Percentiles rank a stretch among this genome's conserved stretches.
Evolutionary conservation across 2,329 filamentous ascomycete species (phyloP).

Genomic region (Monosporascus ibericus): DNA sequence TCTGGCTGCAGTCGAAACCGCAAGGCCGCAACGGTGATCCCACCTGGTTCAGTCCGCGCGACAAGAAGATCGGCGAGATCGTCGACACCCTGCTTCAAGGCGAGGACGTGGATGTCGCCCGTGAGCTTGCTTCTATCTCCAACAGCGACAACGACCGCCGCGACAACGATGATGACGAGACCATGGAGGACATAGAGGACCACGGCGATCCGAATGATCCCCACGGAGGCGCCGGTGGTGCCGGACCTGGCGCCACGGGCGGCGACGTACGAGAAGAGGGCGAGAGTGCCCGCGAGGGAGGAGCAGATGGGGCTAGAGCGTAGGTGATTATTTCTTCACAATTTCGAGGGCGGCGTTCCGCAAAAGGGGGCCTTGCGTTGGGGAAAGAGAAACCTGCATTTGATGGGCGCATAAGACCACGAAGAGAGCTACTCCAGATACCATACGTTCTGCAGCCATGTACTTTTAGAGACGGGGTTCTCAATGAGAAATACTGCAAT

Average conservation of each 20-base stretch:
- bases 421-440: slow-evolving; percentile 7
- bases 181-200: slow-evolving; percentile 72
- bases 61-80: slow-evolving; percentile 81
- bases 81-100: slow-evolving; percentile 81
- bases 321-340: slow-evolving; percentile 62
- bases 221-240: slow-evolving; percentile 65
- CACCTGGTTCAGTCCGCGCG: slow-evolving; percentile 76
- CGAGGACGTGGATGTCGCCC: slow-evolving; percentile 74
- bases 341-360: slow-evolving; percentile 20
- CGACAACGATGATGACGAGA: slow-evolving; percentile 65
- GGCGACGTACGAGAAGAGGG: slow-evolving; percentile 91
- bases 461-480: slow-evolving; percentile 23
- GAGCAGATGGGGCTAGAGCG: slow-evolving; percentile 97
- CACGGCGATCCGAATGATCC: slow-evolving; percentile 53
- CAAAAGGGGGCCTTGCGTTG: slow-evolving; percentile 5
- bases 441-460: slow-evolving; percentile 12
- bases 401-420: slow-evolving; percentile 7
- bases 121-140: slow-evolving; percentile 62
- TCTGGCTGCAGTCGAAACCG: slow-evolving; percentile 92
- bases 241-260: slow-evolving; percentile 79
- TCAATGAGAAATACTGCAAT: slow-evolving; percentile 16
- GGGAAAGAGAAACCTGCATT: slow-evolving; percentile 12
- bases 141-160: slow-evolving; percentile 40
- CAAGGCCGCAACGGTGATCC: slow-evolving; percentile 64
- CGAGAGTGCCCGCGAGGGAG: slow-evolving; percentile 79